These are phyloP conservation scores for Marchantia polymorpha DNA, from an alignment of 225 moss, liverwort and hornwort species.

Conservation along the genomic window DNA sequence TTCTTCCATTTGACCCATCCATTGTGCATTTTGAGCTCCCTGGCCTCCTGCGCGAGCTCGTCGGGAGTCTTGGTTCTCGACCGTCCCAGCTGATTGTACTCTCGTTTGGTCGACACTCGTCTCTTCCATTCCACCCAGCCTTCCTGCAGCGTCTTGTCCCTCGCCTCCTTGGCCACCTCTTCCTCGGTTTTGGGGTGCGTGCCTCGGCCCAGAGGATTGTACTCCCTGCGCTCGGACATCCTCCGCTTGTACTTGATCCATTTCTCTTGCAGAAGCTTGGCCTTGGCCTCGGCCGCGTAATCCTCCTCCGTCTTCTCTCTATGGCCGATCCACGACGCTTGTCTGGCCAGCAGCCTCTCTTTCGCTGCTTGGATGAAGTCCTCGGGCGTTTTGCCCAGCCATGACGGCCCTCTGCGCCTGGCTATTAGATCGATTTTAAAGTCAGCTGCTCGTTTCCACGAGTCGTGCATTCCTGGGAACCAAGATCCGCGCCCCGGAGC, in stretches of 20 bases:
- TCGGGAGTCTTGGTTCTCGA: constrained; percentile 30
- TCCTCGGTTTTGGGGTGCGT: constrained; percentile 26
- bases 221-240: constrained; percentile 24
- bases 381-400: constrained; percentile 39
- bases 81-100: constrained; percentile 25
- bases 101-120: constrained; percentile 26
- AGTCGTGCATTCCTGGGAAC: constrained; percentile 40
- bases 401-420: constrained; percentile 41
- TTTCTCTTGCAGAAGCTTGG: constrained; percentile 29
- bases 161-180: constrained; percentile 21
- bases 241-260: constrained; percentile 42
- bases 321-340: constrained; percentile 44
- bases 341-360: constrained; percentile 31
- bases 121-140: constrained; percentile 46
- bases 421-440: constrained; percentile 21
- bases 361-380: constrained; percentile 33
- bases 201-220: constrained; percentile 25
- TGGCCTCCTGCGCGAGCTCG: constrained; percentile 24
- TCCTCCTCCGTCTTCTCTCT: constrained; percentile 39
- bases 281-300: constrained; percentile 35
- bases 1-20: constrained; percentile 49
- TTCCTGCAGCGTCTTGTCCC: constrained; percentile 33
- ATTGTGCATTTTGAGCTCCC: constrained; percentile 32
- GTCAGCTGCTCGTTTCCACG: constrained; percentile 40
- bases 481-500: constrained; percentile 32